Evolutionary conservation across 2,329 filamentous ascomycete species (phyloP), one percentile per base, ranked within the genome.

Genomic region (Emydomyces testavorans): DNA sequence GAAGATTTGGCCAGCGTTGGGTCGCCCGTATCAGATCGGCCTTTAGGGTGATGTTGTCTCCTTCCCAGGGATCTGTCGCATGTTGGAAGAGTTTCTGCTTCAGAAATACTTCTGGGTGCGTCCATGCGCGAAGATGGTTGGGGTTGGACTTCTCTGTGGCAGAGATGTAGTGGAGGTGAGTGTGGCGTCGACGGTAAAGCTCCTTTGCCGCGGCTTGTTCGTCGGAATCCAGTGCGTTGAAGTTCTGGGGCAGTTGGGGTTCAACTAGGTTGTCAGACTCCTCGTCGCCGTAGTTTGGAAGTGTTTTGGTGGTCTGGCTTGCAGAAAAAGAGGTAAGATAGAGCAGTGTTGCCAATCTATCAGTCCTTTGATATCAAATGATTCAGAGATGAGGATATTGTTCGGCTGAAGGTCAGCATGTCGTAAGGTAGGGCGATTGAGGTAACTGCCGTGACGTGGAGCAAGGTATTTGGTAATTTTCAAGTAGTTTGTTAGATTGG

Each of bases 331-430:
- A 26, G 56, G 61, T 1, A 43, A 57, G 15, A 56, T 55, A 54
- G 61, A 68, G 8, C 48, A 54, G 15, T 61, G 59, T 53, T 70
- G 63, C 66, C 67, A 71, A 54, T 71, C 65, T 49, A 72, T 70
- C 4, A 71, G 46, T 32, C 56, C 54, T 20, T 59, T 51, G 49
- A 28, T 57, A 47, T 1, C 46, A 7, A 3, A 53, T 54, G 21
- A 59, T 53, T 31, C 54, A 59, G 64, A 39, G 24, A 69, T 59
- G 49, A 70, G 69, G 18, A 71, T 57, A 49, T 70, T 71, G 4
- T 58, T 57, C 13, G 62, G 50, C 52, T 65, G 64, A 29, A 70
- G 56, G 53, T 70, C 66, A 28, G 56, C 57, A 55, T 71, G 67
- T 62, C 61, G 45, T 5, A 59, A 48, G 29, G 35, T 37, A 46